Base-by-base conservation (phyloP, 2,329 filamentous ascomycete species). In the Alternaria viburni region DNA sequence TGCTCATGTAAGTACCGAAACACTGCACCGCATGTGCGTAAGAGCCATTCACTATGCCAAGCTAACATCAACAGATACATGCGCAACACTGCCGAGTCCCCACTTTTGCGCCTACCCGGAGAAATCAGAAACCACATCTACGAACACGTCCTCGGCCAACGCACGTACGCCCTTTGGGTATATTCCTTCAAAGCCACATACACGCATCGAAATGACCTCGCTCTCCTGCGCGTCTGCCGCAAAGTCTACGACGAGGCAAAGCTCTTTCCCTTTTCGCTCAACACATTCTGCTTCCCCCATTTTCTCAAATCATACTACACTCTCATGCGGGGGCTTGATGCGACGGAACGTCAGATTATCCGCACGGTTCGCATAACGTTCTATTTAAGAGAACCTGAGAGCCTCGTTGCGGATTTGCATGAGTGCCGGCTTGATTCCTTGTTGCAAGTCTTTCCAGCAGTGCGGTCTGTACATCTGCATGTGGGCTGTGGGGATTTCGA, bases 191-290 rank as follows among this genome's bases (percentile, higher is more conserved):
- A 30, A 26, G 49, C 43, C 43, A 21, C 17, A 19, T 23, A 49
- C 46, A 23, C 15, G 46, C 21, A 13, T 49, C 15, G 4, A n/a
- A 49, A 43, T 7, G 21, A 25, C n/a, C 23, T 59, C n/a, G 46
- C 54, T 15, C 59, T 67, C 25, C 58, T 57, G n/a, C 23, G 32
- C 15, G 47, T 57, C 13, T 69, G 67, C 19, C 62, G 62, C 28
- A 59, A 69, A 12, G 51, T 67, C 25, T 60, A 69, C 47, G 26
- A 17, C 23, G 64, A 67, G 26, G 36, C 51, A 12, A 36, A 32
- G 13, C 41, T 57, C 47, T 23, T 47, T 17, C 32, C 50, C 28
- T 45, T 59, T 58, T 8, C 32, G 17, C 61, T 66, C 8, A 62
- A 54, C n/a, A 60, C 26, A 9, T 64, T 66, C 45, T 28, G 36